These are phyloP conservation scores for Fusarium sp. DNA, from an alignment of 2,329 filamentous ascomycete genomes.

Conservation along the genomic window DNA sequence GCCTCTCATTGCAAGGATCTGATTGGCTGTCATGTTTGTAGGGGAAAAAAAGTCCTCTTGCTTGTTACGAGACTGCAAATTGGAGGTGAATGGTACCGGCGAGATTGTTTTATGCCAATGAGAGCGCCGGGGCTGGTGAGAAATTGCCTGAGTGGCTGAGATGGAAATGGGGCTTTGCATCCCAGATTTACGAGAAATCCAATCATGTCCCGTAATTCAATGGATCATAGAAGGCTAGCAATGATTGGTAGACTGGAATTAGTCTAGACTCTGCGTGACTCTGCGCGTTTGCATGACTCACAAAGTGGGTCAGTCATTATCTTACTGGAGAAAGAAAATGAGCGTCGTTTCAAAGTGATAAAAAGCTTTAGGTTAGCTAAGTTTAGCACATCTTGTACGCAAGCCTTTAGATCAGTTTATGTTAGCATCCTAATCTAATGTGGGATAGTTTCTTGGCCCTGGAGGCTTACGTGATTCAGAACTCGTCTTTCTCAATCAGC, in stretches of 20 bases:
- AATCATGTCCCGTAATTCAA: not conserved
- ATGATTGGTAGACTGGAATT: not conserved
- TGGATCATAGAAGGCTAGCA: not conserved
- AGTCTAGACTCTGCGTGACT: not conserved
- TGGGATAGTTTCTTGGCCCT: accelerated
- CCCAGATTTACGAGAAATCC: not conserved
- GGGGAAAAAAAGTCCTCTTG: accelerated
- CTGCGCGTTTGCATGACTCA: not conserved
- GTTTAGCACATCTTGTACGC: not conserved
- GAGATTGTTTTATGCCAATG: not conserved
- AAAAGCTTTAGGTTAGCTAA: not conserved
- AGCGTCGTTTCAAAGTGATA: not conserved
- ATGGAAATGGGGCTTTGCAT: not conserved
- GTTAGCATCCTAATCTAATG: not conserved
- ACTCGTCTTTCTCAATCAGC: not conserved
- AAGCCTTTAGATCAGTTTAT: not conserved
- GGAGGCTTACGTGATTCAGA: not conserved
- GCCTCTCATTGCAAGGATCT: not conserved
- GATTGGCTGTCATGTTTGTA: not conserved
- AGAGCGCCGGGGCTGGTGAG: not conserved
- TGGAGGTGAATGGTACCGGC: not conserved
- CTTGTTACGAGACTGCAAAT: not conserved
- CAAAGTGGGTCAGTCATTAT: not conserved
- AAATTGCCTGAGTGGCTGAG: not conserved
- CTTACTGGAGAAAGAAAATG: not conserved